Evolutionary conservation across 768 basidiomycete species (phyloP), one percentile per base, ranked within the genome.

Genomic region (Phallus indusiatus): DNA sequence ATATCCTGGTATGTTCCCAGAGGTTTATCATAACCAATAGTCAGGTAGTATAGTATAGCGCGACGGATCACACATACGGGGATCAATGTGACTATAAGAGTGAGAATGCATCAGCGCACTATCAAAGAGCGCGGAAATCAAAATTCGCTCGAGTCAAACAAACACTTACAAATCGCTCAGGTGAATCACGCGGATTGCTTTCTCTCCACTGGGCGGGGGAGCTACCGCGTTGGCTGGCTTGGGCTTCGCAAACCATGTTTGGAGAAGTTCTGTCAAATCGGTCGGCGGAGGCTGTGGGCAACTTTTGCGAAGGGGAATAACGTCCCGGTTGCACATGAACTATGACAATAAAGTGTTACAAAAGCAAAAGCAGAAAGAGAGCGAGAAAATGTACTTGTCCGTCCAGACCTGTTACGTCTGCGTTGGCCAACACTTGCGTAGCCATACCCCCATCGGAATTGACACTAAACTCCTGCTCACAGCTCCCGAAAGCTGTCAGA

Each of bases 31-130:
- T 28, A 28, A 28, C 7, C 42, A 42, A 14, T 55, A 35, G 35
- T 36, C 17, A 37, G 21, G n/a, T 47, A 34, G 8, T 36, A 22
- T 17, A 7, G 12, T 36, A 50, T 11, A 9, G 33, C 14, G 22
- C n/a, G 34, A 53, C 28, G 6, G 16, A 21, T 20, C 17, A 21
- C 10, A 53, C 61, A 16, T 24, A 62, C 61, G 65, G 17, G 65
- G 65, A 50, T 67, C 66, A 54, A 68, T 54, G 53, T 67, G 67
- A 57, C 57, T 59, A 17, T 28, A 28, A 28, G 7, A 28, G 28
- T n/a, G 22, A 42, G 42, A 14, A n/a, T 14, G 12, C n/a, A 42
- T 12, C 42, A 12, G 42, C n/a, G 9, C n/a, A n/a, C n/a, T n/a
- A 7, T 28, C n/a, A 28, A 3, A 2, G 9, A 48, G 21, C 21